phyloP scores from a whole-genome alignment of 495 filamentous ascomycete genomes.

The Glutinoglossum americanum region DNA sequence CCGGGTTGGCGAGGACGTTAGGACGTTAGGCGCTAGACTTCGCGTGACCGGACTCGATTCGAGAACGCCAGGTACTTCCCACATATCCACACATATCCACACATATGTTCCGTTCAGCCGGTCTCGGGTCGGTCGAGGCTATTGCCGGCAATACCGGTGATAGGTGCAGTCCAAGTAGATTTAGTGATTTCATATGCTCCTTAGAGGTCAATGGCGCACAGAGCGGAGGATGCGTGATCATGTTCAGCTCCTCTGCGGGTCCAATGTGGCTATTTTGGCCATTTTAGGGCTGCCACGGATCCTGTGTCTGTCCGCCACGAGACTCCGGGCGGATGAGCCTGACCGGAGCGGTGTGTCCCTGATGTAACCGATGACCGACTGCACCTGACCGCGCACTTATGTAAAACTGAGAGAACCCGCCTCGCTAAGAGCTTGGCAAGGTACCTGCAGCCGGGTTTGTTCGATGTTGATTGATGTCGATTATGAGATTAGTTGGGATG shows the following conservation, averaged over 20 bases:
- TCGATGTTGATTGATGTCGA: not conserved
- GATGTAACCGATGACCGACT: not conserved
- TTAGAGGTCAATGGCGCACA: not conserved
- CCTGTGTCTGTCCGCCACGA: not conserved
- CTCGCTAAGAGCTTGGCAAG: too few species aligned
- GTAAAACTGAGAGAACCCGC: too few species aligned
- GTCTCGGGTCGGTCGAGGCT: not conserved
- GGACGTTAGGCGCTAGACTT: not conserved
- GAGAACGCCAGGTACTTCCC: not conserved
- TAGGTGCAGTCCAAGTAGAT: too few species aligned
- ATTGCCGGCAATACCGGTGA: not conserved
- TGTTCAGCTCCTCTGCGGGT: too few species aligned
- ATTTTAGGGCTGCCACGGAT: not conserved
- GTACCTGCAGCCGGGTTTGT: not conserved
- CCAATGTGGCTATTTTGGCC: too few species aligned
- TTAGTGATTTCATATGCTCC: not conserved
- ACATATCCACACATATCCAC: too few species aligned
- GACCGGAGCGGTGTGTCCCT: not conserved
- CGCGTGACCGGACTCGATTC: not conserved
- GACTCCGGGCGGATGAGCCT: not conserved
- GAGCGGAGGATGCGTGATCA: too few species aligned
- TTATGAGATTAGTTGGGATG: not conserved
- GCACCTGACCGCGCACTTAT: conserved; percentile 1
- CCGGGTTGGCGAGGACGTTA: not conserved
- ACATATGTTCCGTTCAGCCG: not conserved